Conservation (phyloP, 2,329 filamentous ascomycete species). For the Aspergillus brasiliensis region DNA sequence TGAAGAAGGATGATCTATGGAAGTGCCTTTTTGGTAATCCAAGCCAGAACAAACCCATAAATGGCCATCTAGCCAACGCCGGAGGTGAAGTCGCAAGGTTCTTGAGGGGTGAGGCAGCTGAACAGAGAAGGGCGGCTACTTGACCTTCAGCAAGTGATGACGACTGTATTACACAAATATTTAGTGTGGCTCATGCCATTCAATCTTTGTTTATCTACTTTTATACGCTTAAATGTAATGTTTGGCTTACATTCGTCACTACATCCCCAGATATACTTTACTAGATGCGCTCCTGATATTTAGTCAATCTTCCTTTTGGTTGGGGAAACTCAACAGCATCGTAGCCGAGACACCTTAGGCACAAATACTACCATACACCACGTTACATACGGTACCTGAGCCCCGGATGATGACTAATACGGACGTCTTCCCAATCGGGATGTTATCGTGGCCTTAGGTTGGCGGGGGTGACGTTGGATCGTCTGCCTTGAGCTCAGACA, state of each 20-base stretch:
- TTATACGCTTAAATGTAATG: too few species aligned
- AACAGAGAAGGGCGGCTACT: slow-evolving; percentile 39
- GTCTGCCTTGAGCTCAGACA: slow-evolving; percentile 16
- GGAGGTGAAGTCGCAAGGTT: slow-evolving; percentile 52
- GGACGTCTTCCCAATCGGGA: slow-evolving; percentile 11
- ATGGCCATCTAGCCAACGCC: slow-evolving; percentile 25
- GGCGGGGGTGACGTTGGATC: slow-evolving; percentile 19
- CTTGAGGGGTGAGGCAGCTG: slow-evolving; percentile 58
- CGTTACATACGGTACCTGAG: background rate
- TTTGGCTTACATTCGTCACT: too few species aligned
- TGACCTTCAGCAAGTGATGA: background rate
- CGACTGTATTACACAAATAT: background rate
- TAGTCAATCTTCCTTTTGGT: too few species aligned
- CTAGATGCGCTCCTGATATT: too few species aligned
- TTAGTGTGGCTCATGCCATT: background rate
- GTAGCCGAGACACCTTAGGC: too few species aligned
- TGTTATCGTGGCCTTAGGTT: slow-evolving; percentile 16
- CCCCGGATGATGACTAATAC: slow-evolving; percentile 21
- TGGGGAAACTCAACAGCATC: background rate
- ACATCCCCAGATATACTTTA: too few species aligned
- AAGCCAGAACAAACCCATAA: slow-evolving; percentile 28
- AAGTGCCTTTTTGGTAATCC: slow-evolving; percentile 76
- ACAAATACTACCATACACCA: background rate
- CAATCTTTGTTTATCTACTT: background rate
- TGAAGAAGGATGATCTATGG: slow-evolving; percentile 80